A percentile compares a stretch with the other conserved stretches of the same genome.
Evolutionary conservation across 2,329 filamentous ascomycete species (phyloP).

Genomic region (Rhynchosporium secalis): DNA sequence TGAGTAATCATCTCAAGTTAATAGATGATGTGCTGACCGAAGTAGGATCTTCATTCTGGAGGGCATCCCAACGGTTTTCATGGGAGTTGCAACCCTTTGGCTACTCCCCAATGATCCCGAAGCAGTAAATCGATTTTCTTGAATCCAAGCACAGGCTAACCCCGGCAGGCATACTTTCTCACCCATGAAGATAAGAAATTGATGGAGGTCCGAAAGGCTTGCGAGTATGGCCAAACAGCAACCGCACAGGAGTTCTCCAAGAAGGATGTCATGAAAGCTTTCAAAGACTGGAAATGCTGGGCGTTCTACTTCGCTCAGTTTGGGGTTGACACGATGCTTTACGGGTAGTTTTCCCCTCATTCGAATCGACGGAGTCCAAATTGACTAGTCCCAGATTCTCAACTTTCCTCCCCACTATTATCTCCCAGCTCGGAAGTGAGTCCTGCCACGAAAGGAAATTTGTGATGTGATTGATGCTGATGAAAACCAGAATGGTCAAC

Average conservation of each 20-base stretch:
- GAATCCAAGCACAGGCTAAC: background rate
- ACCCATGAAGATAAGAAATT: slow-evolving; percentile 49
- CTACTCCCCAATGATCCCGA: slow-evolving; percentile 59
- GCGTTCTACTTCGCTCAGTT: slow-evolving; percentile 61
- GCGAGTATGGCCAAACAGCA: slow-evolving; percentile 52
- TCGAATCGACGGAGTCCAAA: background rate
- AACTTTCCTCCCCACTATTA: slow-evolving; percentile 70
- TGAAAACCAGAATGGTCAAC: slow-evolving; percentile 46
- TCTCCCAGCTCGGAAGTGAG: slow-evolving; percentile 54
- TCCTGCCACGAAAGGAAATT: too few relatives aligned
- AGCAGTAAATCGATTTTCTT: slow-evolving; percentile 45
- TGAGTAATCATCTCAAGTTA: background rate
- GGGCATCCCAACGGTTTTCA: slow-evolving; percentile 56
- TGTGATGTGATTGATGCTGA: background rate
- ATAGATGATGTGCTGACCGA: background rate
- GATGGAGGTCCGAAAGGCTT: slow-evolving; percentile 30
- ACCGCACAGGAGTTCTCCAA: slow-evolving; percentile 56
- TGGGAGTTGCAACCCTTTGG: slow-evolving; percentile 56
- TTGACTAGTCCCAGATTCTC: slow-evolving; percentile 47
- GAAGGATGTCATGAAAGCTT: slow-evolving; percentile 55
- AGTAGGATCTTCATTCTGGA: slow-evolving; percentile 50
- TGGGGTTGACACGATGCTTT: slow-evolving; percentile 64
- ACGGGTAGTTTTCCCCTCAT: slow-evolving; percentile 42
- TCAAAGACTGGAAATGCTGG: slow-evolving; percentile 66
- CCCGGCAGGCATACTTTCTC: slow-evolving; percentile 47